Evolutionary conservation across 2,329 filamentous ascomycete species (phyloP), one percentile per base, ranked within the genome.

Genomic region (Gyromitra esculenta): DNA sequence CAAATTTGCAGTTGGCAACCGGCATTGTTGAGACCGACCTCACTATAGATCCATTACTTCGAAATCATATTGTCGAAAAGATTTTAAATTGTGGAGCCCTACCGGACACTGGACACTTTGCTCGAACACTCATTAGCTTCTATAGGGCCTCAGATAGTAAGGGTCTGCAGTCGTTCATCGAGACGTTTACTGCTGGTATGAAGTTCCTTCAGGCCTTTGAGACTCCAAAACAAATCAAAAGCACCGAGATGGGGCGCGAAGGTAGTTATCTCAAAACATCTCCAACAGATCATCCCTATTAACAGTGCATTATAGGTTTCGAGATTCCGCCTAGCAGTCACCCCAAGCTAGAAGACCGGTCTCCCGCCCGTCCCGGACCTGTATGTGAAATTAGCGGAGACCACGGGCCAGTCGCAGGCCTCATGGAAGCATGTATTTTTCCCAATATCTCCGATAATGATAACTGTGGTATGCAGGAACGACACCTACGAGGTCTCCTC

Each of bases 151-250:
- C 63, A 1, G 63, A 66, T 66, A 15, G 15, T 54, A 45, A 45
- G 31, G 37, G 15, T 1, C 7, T 66, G 9, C 45, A 66, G 48
- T 31, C 45, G 11, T 66, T 66, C 11, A 31, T 66, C n/a, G 45
- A 66, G n/a, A 66, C 54, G 63, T 39, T 66, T 41, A 6, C 54
- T n/a, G 63, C 25, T 21, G 63, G 63, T 9, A 66, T 66, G 21
- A 66, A 41, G 15, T 66, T 52, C 25, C 63, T 66, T 1, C 63
- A 45, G 2, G 1, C 48, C 48, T 45, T n/a, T 18, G 48, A 39
- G 8, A 54, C 35, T 18, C 37, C 35, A 35, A n/a, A 8, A n/a
- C 45, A 41, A n/a, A 39, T 35, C 31, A 31, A 31, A 31, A 31
- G 31, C n/a, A 31, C 35, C 25, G 31, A 37, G 54, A 5, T 8